These are phyloP conservation scores for Pachysandra terminalis DNA, from an alignment of 164 flowering plant species.

Conservation along the genomic window DNA sequence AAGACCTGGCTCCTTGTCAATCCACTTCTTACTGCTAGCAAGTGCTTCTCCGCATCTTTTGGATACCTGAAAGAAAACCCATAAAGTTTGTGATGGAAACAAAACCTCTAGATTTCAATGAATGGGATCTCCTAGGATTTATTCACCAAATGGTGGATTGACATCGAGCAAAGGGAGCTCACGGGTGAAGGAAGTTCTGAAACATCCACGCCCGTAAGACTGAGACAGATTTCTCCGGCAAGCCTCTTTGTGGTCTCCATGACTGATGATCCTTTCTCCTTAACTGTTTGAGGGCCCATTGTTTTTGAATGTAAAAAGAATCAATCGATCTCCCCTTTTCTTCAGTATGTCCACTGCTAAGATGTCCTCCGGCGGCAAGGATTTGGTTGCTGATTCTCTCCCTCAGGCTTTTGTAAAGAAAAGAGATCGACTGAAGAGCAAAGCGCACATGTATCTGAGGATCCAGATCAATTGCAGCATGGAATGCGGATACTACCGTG, in stretches of 20 bases:
- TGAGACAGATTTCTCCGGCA: slow-evolving; percentile 93
- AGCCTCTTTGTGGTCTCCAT: slow-evolving; percentile 95
- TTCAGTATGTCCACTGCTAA: slow-evolving; percentile 12
- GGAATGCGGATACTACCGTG: slow-evolving; percentile 73
- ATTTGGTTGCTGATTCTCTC: slow-evolving; percentile 73
- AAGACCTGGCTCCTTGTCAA: slow-evolving; percentile 92
- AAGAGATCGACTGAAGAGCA: slow-evolving; percentile 68
- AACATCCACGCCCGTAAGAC: slow-evolving; percentile 96
- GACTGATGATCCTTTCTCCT: slow-evolving; percentile 66
- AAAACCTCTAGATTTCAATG: neutral
- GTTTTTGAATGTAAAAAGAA: slow-evolving; percentile 60
- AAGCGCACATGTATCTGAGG: slow-evolving; percentile 65
- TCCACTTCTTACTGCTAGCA: slow-evolving; percentile 88
- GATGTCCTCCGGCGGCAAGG: slow-evolving; percentile 40
- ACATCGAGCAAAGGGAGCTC: slow-evolving; percentile 21
- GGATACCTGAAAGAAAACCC: slow-evolving; percentile 81
- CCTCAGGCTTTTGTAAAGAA: slow-evolving; percentile 52
- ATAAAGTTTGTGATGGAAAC: slow-evolving; percentile 6
- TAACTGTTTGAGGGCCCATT: slow-evolving; percentile 84
- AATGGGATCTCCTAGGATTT: neutral
- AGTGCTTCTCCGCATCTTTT: slow-evolving; percentile 92
- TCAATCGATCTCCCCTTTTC: slow-evolving; percentile 50
- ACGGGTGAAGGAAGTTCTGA: slow-evolving; percentile 98
- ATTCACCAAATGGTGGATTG: too few relatives aligned
- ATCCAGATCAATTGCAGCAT: slow-evolving; percentile 75